Base-by-base conservation (phyloP, 345 rosid species). In the Hevea brasiliensis region DNA sequence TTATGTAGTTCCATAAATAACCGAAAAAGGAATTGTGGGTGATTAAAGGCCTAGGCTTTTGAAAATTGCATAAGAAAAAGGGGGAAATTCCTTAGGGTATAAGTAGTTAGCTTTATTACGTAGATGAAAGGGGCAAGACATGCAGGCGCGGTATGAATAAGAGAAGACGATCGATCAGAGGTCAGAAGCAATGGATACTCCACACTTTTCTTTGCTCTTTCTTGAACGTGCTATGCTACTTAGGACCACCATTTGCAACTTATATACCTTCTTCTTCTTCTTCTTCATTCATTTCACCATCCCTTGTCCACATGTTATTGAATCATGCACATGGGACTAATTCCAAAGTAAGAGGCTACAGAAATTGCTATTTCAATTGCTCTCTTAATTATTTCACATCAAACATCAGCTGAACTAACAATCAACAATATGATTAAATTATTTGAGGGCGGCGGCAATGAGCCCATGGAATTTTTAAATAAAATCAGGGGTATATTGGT, bases 91-190 rank as follows among this genome's bases (percentile, higher is more conserved):
- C 24, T 27, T 17, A 7, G 58, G 47, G 24, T 67, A 9, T 32
- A 37, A 26, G 20, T 15, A 29, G 9, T 37, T 42, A 0, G 29
- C 81, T 76, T 82, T 82, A 71, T 76, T 64, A 66, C 57, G 75
- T 48, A 35, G 69, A 65, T 79, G 88, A 81, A 77, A 85, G 75
- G 81, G 81, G 37, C 86, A 81, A 72, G 79, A 76, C 85, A 81
- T 67, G 80, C 86, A 79, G 81, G 86, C 83, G 80, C 76, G 57
- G 37, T 32, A 11, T 63, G 63, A 59, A 72, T 63, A 29, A 27
- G 41, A 67, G 45, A 26, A 67, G 60, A 62, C 67, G 61, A n/a
- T n/a, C 67, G 62, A 74, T 44, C 21, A 14, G 4, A 32, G 41
- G 24, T n/a, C 29, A 40, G 48, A 42, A 58, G 27, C 23, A 47